Base-by-base conservation (phyloP, 208 protist genomes). In the Strigomonas culicis region DNA sequence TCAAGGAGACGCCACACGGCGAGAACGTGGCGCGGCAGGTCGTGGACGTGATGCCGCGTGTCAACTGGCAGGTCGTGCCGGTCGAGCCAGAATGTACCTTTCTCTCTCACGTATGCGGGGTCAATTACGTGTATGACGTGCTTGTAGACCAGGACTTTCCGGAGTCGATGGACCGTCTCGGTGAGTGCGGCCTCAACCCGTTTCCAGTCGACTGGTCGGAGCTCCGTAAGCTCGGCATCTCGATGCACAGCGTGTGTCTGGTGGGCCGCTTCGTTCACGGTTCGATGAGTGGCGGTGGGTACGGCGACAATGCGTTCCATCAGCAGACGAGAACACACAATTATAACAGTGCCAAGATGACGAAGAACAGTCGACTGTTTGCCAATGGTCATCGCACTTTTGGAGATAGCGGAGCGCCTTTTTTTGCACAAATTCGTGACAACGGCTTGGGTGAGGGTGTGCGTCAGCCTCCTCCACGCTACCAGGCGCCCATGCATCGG, bases 161-260 rank as follows among this genome's bases (percentile, higher is more conserved):
- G 43, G 66, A 74, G 13, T 90, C 86, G 25, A 81, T 95, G 74
- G 84, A 95, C 55, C 79, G 82, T 4, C 62, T 95, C 13, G 86
- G 82, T 11, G 86, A 91, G 59, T 68, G 77, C 8, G 89, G 89
- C n/a, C 61, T 95, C 21, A 95, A 95, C 72, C 89, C 89, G 21
- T 93, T 95, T 66, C 86, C 89, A 0, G 86, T 95, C n/a, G 79
- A 84, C 43, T 95, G 89, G 86, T 84, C 84, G 15, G 86, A 95
- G 70, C 86, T 84, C 10, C 77, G 86, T 7, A 93, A 93, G 66
- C 74, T 95, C 31, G 86, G 89, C 15, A 82, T 95, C 24, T 79
- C 79, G 4, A 93, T 95, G 86, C 83, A 77, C n/a, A 85, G 80
- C 49, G 73, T 95, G 22, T 90, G 82, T 60, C 77, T 95, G 43